Percentiles rank a stretch among this genome's conserved stretches.
These are phyloP conservation scores for Porphyrellus cyaneotinctus DNA, from an alignment of 768 basidiomycete genomes.

Conservation along the genomic window DNA sequence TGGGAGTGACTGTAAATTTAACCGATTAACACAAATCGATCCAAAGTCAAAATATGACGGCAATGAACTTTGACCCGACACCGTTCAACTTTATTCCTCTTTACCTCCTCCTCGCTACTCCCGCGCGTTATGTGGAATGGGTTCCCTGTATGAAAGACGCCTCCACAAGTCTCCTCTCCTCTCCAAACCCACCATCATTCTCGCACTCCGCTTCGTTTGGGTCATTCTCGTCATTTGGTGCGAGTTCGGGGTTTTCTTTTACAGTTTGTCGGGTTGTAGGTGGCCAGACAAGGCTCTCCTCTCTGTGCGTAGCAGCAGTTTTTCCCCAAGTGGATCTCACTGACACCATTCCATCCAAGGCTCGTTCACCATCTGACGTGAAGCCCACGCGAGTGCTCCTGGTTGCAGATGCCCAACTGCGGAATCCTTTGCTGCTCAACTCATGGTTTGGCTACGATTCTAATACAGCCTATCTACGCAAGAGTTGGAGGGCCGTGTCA, in stretches of 20 bases:
- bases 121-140: slow-evolving; percentile 26
- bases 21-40: slow-evolving; percentile 12
- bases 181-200: slow-evolving; percentile 33
- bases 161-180: slow-evolving; percentile 20
- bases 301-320: slow-evolving; percentile 21
- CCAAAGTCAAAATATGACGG: slow-evolving; percentile 2
- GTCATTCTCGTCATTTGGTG: slow-evolving; percentile 59
- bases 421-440: slow-evolving; percentile 24
- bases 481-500: slow-evolving; percentile 63
- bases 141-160: slow-evolving; percentile 28
- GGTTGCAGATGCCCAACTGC: slow-evolving; percentile 66
- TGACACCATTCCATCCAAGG: slow-evolving; percentile 10
- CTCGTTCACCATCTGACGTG: slow-evolving; percentile 5
- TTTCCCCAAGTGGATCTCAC: neutral
- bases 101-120: neutral
- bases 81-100: neutral
- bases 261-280: slow-evolving; percentile 52
- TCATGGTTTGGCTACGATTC: slow-evolving; percentile 44
- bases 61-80: neutral
- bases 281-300: slow-evolving; percentile 49
- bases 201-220: slow-evolving; percentile 50
- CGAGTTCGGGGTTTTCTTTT: slow-evolving; percentile 58
- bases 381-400: slow-evolving; percentile 57
- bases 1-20: slow-evolving; percentile 47
- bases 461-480: slow-evolving; percentile 58